Base-by-base conservation (phyloP, 2,329 filamentous ascomycete genomes). In the Plenodomus lindquistii region DNA sequence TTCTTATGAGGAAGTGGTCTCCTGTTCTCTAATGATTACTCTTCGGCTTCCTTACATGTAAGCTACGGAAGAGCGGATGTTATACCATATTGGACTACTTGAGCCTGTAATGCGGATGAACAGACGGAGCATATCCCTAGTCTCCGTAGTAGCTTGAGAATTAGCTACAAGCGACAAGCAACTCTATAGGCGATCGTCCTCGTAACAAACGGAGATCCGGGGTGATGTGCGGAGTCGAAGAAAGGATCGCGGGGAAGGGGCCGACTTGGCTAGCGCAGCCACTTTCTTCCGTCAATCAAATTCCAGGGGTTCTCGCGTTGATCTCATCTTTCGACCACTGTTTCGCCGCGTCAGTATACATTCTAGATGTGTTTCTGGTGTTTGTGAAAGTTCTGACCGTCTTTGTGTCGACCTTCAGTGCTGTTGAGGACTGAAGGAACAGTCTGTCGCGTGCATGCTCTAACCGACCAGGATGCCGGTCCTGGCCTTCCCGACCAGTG, bases 271-370 rank as follows among this genome's bases (percentile, higher is more conserved):
- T 62, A 59, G 54, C 44, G 54, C 55, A 55, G 57, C 55, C 48
- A 55, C 54, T 47, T 59, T 65, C 59, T 65, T 63, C 62, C 62
- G 50, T 58, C 62, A 65, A 65, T 65, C 50, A 60, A 42, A 48
- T 37, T 20, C 17, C 37, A 46, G 18, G 27, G 24, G 31, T 21
- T 24, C 20, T 46, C 18, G 19, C 20, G 29, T 39, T 40, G n/a
- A 34, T 36, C 34, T 10, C 11, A 11, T 21, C 37, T 7, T 19
- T 49, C 15, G n/a, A 31, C n/a, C 21, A 4, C 17, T 9, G 15
- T 10, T 5, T n/a, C 15, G n/a, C 38, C 24, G 34, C 38, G 21
- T 17, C 5, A 24, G n/a, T 4, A 35, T 15, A 11, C 27, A 10
- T n/a, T n/a, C 37, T 40, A 7, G 19, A 40, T 10, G 22, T 16